Conservation (phyloP, 305 asterid genomes). For the Fraxinus angustifolia region DNA sequence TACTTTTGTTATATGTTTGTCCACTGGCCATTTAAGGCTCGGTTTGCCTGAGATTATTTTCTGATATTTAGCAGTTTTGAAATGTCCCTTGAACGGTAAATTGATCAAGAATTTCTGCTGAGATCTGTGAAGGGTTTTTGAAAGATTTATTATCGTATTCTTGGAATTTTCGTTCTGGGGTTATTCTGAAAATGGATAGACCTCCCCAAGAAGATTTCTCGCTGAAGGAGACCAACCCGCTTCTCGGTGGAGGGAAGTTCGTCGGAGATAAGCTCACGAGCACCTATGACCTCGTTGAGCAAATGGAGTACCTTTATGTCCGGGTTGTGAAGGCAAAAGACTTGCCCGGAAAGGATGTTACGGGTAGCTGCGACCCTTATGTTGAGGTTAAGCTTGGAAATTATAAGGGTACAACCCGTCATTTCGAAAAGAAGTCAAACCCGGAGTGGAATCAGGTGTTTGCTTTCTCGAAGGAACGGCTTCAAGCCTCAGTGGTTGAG, state of each 20-base stretch:
- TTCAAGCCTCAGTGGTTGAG: constrained; percentile 30
- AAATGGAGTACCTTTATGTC: constrained; percentile 6
- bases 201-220: constrained; percentile 25
- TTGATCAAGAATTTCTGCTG: not conserved
- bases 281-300: constrained; percentile 17
- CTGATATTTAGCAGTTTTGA: not conserved
- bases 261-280: constrained; percentile 21
- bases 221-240: constrained; percentile 27
- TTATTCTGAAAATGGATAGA: constrained; percentile 19
- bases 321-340: constrained; percentile 7
- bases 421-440: constrained; percentile 20
- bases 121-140: not conserved
- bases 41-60: not conserved
- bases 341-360: constrained; percentile 19
- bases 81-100: not conserved
- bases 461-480: constrained; percentile 23
- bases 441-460: constrained; percentile 25
- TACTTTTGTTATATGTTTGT: not conserved
- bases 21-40: not conserved
- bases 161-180: not conserved
- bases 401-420: constrained; percentile 24
- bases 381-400: constrained; percentile 31
- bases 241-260: constrained; percentile 22
- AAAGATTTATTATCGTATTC: not conserved
- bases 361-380: constrained; percentile 28